Evolutionary conservation across 768 basidiomycete genomes (phyloP).

Genomic region (Lyophyllum semitale): DNA sequence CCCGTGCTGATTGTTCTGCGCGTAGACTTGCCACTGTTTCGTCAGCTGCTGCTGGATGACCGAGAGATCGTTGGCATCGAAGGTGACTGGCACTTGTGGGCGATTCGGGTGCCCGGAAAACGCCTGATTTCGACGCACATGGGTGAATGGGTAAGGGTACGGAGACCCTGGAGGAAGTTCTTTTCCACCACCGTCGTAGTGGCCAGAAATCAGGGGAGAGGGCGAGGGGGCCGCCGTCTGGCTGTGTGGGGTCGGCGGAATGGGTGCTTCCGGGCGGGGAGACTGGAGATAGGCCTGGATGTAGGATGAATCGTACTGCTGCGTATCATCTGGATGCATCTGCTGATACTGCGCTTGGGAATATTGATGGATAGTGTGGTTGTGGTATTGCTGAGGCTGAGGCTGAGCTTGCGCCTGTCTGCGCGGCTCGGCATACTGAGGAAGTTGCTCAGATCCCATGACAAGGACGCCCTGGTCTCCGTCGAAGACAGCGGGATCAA

Average conservation of each 20-base stretch:
- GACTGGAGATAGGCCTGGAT: constrained; percentile 60
- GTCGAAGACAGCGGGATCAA: constrained; percentile 60
- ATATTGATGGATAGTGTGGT: constrained; percentile 12
- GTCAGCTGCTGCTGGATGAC: constrained; percentile 71
- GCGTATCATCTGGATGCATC: constrained; percentile 56
- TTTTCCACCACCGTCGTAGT: constrained; percentile 40
- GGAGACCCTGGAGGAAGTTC: constrained; percentile 62
- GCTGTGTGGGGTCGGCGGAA: constrained; percentile 79
- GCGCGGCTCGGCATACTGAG: constrained; percentile 30
- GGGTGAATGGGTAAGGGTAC: constrained; percentile 77
- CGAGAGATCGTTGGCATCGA: constrained; percentile 44
- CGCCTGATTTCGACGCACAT: constrained; percentile 59
- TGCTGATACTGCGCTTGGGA: constrained; percentile 35
- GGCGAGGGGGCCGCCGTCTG: constrained; percentile 76
- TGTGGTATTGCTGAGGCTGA: constrained; percentile 20
- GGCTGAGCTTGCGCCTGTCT: constrained; percentile 16
- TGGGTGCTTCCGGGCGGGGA: constrained; percentile 70
- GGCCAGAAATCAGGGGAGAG: constrained; percentile 60
- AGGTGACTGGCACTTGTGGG: constrained; percentile 31
- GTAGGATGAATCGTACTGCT: constrained; percentile 63
- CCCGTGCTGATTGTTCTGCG: constrained; percentile 62
- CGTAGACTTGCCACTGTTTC: constrained; percentile 77
- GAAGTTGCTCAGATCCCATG: constrained; percentile 27
- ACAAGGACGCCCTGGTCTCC: constrained; percentile 30
- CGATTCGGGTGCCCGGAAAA: constrained; percentile 36